Percentiles rank a stretch among this genome's conserved stretches.
phyloP scores from a whole-genome alignment of 139 green algal species.

The Astrephomene gubernaculifera region DNA sequence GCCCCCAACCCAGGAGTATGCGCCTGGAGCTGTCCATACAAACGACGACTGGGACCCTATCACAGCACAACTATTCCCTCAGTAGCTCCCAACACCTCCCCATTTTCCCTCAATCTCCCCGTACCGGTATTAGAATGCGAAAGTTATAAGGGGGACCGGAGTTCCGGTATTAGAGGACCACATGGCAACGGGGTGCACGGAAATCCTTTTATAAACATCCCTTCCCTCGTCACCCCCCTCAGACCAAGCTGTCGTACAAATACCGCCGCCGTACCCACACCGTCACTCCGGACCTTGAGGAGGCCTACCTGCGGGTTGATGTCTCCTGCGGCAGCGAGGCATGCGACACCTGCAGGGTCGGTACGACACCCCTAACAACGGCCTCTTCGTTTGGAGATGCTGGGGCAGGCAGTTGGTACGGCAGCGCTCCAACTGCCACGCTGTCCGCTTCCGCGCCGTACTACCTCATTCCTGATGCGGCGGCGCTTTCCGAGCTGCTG shows the following conservation, averaged over 20 bases:
- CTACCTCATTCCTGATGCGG: constrained; percentile 60
- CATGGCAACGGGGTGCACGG: too few relatives aligned
- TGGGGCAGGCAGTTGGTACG: neutral
- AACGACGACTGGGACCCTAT: too few relatives aligned
- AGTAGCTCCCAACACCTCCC: too few relatives aligned
- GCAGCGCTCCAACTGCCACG: neutral
- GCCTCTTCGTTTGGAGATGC: neutral
- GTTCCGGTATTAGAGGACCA: too few relatives aligned
- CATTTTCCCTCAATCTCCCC: too few relatives aligned
- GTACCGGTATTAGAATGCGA: too few relatives aligned
- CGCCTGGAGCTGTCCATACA: too few relatives aligned
- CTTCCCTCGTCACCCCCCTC: neutral
- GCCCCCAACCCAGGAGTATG: too few relatives aligned
- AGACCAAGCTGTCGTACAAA: constrained; percentile 53
- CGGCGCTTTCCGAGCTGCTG: constrained; percentile 49
- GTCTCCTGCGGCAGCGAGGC: constrained; percentile 52
- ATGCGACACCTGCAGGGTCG: constrained; percentile 9
- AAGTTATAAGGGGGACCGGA: too few relatives aligned
- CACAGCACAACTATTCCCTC: too few relatives aligned
- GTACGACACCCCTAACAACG: neutral
- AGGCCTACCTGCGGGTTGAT: constrained; percentile 58
- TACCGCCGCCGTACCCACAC: constrained; percentile 55
- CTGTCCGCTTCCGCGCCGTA: constrained; percentile 37
- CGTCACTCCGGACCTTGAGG: constrained; percentile 43
- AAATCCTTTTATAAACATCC: too few relatives aligned